Percentiles rank a stretch among this genome's conserved stretches.
Conservation (phyloP, 352 stramenopile genomes). For the Globisporangium spiculum region DNA sequence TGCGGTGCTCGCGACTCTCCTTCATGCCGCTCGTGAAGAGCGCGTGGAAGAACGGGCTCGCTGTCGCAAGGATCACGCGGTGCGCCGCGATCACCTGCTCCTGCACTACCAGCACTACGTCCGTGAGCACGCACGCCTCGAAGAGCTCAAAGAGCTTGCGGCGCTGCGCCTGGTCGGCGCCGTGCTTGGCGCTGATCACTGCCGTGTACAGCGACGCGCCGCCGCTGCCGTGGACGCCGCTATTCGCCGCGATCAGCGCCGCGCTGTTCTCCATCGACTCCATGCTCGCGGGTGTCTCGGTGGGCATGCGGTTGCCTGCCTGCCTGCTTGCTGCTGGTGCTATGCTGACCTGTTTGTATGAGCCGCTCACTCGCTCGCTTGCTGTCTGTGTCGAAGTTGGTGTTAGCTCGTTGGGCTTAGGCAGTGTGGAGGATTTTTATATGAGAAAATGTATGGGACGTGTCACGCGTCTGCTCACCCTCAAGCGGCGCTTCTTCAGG, state of each 20-base stretch:
- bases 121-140: conserved; percentile 44
- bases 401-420: neutral
- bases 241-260: neutral
- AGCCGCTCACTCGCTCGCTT: neutral
- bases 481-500: conserved; percentile 17
- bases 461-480: conserved; percentile 13
- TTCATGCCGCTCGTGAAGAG: conserved; percentile 79
- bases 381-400: neutral
- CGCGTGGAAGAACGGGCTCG: conserved; percentile 70
- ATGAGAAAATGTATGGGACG: conserved; percentile 2
- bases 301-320: neutral
- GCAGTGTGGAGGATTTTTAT: conserved; percentile 4
- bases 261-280: conserved; percentile 30
- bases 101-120: conserved; percentile 63
- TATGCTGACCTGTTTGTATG: too few species aligned
- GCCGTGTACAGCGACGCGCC: conserved; percentile 10
- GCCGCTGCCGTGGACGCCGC: neutral
- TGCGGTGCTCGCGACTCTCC: conserved; percentile 35
- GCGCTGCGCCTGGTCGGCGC: conserved; percentile 31
- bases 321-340: neutral
- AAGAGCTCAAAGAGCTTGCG: conserved; percentile 48
- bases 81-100: conserved; percentile 45
- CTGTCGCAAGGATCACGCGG: conserved; percentile 55
- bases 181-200: conserved; percentile 15
- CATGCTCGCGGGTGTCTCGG: conserved; percentile 11